Evolutionary conservation across 371 early-diverging fungal genomes (phyloP).

Genomic region (Apophysomyces sp.): DNA sequence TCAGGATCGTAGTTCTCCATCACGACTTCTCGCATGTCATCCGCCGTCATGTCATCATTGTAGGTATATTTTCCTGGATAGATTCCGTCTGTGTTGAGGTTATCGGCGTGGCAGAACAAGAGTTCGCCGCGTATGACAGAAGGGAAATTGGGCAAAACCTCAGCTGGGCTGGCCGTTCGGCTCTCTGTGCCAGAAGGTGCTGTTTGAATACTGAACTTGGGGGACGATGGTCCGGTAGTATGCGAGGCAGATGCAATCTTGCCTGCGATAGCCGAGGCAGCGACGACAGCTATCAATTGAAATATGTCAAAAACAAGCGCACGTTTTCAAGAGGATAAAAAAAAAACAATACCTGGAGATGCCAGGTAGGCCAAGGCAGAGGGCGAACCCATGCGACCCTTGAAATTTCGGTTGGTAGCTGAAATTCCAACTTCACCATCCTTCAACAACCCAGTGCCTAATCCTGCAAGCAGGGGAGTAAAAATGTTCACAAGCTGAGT

Average conservation of each 20-base stretch:
- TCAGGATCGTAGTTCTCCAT: conserved; percentile 97
- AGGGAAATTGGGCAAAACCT: conserved; percentile 71
- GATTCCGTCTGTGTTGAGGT: conserved; percentile 96
- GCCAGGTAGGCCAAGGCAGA: conserved; percentile 89
- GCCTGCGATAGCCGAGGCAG: conserved; percentile 86
- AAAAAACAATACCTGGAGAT: conserved; percentile 63
- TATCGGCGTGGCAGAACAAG: conserved; percentile 85
- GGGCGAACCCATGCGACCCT: conserved; percentile 97
- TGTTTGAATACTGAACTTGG: conserved; percentile 22
- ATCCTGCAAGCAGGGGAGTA: conserved; percentile 36
- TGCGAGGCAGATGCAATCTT: conserved; percentile 71
- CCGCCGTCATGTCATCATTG: conserved; percentile 86
- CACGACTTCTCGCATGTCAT: conserved; percentile 87
- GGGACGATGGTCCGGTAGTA: conserved; percentile 19
- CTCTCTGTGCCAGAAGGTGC: conserved; percentile 18
- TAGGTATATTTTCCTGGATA: conserved; percentile 97
- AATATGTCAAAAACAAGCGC: no score
- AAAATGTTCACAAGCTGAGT: background rate
- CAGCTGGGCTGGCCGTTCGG: background rate
- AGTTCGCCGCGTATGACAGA: conserved; percentile 74
- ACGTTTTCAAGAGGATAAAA: background rate
- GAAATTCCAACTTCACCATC: conserved; percentile 96
- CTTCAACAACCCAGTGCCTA: conserved; percentile 87
- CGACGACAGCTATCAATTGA: conserved; percentile 69
- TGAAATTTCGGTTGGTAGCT: conserved; percentile 96